Percentiles rank a stretch among this genome's conserved stretches.
These are phyloP conservation scores for Calamus simplicifolius DNA, from an alignment of 176 grass and related monocot genomes.

Conservation along the genomic window DNA sequence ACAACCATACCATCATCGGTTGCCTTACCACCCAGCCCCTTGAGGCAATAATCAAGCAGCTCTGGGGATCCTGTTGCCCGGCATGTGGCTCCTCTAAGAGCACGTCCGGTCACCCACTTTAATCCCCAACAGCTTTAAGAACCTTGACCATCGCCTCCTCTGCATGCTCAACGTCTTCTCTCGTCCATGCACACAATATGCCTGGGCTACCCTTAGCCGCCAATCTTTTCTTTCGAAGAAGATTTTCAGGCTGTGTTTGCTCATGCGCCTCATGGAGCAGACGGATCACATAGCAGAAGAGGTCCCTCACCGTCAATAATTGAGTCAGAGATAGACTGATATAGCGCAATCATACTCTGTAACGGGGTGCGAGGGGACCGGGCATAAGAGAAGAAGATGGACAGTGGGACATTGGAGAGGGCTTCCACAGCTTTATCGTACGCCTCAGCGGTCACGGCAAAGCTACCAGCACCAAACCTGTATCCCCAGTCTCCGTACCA, in stretches of 20 bases:
- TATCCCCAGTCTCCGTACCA: constrained; percentile 99
- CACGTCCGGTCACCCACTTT: constrained; percentile 73
- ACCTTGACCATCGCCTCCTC: constrained; percentile 68
- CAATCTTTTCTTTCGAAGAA: neutral
- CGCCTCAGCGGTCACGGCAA: constrained; percentile 53
- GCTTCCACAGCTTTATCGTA: constrained; percentile 60
- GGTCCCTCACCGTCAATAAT: constrained; percentile 48
- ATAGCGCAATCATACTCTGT: constrained; percentile 70
- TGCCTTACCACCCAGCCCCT: constrained; percentile 46
- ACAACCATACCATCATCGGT: constrained; percentile 48
- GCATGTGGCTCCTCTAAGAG: constrained; percentile 63
- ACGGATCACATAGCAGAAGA: constrained; percentile 60
- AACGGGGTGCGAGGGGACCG: constrained; percentile 33
- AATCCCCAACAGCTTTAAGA: constrained; percentile 42
- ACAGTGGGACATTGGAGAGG: constrained; percentile 48
- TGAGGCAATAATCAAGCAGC: constrained; percentile 68
- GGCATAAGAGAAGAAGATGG: constrained; percentile 45
- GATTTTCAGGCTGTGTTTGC: constrained; percentile 12
- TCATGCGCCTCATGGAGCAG: constrained; percentile 43
- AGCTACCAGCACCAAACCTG: constrained; percentile 87
- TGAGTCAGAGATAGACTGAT: constrained; percentile 59
- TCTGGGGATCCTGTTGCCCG: constrained; percentile 51
- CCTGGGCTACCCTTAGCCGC: constrained; percentile 12
- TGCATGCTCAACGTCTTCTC: constrained; percentile 33
- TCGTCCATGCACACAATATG: constrained; percentile 37